Percentiles rank a stretch among this genome's conserved stretches.
phyloP scores from a whole-genome alignment of 305 asterid species.

The Galium porrigens region DNA sequence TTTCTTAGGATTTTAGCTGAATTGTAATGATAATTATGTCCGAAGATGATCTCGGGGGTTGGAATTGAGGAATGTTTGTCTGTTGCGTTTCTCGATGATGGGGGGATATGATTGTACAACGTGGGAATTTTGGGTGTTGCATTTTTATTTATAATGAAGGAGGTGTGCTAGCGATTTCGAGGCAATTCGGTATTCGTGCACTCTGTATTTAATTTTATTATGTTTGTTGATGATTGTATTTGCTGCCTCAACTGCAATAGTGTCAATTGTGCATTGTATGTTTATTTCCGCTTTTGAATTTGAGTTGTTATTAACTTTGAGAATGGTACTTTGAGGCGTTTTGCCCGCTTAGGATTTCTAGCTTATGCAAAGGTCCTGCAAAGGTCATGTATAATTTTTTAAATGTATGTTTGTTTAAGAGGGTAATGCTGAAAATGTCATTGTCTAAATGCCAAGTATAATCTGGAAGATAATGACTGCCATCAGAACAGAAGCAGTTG shows the following conservation, averaged over 20 bases:
- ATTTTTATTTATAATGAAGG: not conserved
- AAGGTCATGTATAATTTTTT: no score
- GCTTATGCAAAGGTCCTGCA: no score
- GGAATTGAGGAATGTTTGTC: conserved; percentile 4
- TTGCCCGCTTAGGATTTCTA: not conserved
- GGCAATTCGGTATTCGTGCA: not conserved
- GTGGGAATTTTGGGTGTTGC: not conserved
- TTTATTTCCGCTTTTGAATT: not conserved
- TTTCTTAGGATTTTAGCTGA: not conserved
- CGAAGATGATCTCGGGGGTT: conserved; percentile 11
- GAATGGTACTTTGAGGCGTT: not conserved
- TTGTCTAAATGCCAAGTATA: not conserved
- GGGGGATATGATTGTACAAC: conserved; percentile 8
- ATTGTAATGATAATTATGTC: not conserved
- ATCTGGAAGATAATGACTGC: not conserved
- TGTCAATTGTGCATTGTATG: not conserved
- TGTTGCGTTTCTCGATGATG: conserved; percentile 4
- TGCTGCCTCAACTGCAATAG: not conserved
- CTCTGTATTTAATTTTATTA: conserved; percentile 7
- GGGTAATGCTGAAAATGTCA: not conserved
- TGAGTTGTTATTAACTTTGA: not conserved
- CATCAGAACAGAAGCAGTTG: not conserved
- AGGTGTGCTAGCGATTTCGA: conserved; percentile 7
- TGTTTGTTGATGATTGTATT: not conserved
- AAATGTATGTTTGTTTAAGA: not conserved